Base-by-base conservation (phyloP, 768 basidiomycete species). In the Termitomyces sp. region DNA sequence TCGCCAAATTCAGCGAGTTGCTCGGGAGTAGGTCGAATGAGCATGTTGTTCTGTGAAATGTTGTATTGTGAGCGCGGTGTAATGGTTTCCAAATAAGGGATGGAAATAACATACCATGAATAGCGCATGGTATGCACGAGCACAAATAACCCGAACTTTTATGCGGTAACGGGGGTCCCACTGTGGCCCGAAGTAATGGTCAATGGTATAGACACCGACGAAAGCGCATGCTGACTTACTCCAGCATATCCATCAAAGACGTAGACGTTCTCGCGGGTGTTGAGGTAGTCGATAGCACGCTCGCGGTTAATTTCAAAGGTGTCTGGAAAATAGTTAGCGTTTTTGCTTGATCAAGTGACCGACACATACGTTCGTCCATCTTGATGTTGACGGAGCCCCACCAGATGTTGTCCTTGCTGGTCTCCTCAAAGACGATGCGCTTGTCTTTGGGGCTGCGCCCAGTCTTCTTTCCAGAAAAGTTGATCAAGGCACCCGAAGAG, bases 311-410 rank as follows among this genome's bases (percentile, higher is more conserved):
- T 98, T 75, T 98, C 97, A 62, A 99, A 99, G 4, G 97, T 98
- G 82, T 99, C 85, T 89, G 56, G n/a, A 57, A 50, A 23, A 59
- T 38, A 27, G 54, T 48, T 17, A 51, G 32, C 29, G 4, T 29
- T 29, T 3, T 7, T 29, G 3, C 29, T 29, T 29, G 29, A 4
- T 29, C 29, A 29, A 29, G 29, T 3, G 29, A 29, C 29, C 29
- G 29, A 29, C 47, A 80, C 89, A 61, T 68, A 90, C 90, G 92
- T 69, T 93, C 92, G 69, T 97, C 95, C 88, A 96, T 90, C 81
- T 97, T 96, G 77, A 98, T 98, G 79, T 99, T 99, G 65, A 98
- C 95, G 31, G 92, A 89, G 40, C 97, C 96, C 97, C 97, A 98
- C 95, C 97, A 99, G 71, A 99, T 89, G 61, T 98, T 85, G 69